A percentile compares a stretch with the other conserved stretches of the same genome.
These are phyloP conservation scores for Selenicereus undatus DNA, from an alignment of 148 eudicot genomes.

Conservation along the genomic window DNA sequence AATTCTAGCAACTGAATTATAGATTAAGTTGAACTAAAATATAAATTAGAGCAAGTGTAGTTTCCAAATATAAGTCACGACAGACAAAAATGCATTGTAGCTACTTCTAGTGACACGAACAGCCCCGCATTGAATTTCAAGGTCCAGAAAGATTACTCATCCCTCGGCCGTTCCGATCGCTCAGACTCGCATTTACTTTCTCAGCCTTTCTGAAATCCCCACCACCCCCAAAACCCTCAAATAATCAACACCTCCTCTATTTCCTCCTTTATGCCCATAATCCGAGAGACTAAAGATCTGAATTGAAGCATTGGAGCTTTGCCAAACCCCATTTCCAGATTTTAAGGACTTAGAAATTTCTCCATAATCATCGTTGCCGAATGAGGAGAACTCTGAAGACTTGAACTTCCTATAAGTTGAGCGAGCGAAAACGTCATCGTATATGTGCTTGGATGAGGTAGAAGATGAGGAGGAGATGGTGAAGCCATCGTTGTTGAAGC, in stretches of 20 bases:
- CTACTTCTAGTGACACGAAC: too few relatives aligned
- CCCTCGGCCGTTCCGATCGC: too few relatives aligned
- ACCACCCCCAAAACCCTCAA: conserved; percentile 29
- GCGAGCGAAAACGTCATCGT: conserved; percentile 60
- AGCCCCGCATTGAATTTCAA: too few relatives aligned
- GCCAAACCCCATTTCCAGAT: conserved; percentile 27
- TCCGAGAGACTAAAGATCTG: conserved; percentile 25
- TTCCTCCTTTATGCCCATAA: conserved; percentile 4
- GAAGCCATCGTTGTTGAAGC: conserved; percentile 31
- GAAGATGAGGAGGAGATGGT: conserved; percentile 22
- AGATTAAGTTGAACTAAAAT: too few relatives aligned
- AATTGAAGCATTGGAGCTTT: conserved; percentile 28
- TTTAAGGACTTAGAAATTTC: conserved; percentile 30
- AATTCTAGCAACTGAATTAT: too few relatives aligned
- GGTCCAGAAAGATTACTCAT: too few relatives aligned
- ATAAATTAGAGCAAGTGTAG: too few relatives aligned
- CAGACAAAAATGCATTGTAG: too few relatives aligned
- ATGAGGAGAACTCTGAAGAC: conserved; percentile 20
- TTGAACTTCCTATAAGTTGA: conserved; percentile 24
- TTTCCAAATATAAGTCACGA: too few relatives aligned
- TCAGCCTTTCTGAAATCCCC: not conserved
- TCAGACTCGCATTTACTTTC: too few relatives aligned
- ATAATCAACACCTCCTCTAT: conserved; percentile 21
- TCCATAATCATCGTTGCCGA: conserved; percentile 26
- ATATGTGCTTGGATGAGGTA: conserved; percentile 37